phyloP scores from a whole-genome alignment of 208 protist species.

The Acanthamoeba healyi region DNA sequence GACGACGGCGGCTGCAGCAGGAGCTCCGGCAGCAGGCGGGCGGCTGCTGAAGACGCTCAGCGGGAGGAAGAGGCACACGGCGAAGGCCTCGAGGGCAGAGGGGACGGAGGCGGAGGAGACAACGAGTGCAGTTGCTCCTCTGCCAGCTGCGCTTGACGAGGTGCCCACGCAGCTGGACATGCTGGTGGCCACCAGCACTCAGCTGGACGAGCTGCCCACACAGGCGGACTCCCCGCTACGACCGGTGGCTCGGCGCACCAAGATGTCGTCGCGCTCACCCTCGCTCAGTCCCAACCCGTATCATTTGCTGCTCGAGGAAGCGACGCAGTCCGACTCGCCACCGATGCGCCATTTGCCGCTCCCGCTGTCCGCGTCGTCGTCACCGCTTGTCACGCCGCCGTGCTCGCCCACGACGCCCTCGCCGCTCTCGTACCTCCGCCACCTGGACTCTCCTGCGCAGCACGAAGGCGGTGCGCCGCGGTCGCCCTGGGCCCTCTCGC shows the following conservation, averaged over 20 bases:
- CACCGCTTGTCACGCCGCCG: not conserved
- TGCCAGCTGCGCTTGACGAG: no score
- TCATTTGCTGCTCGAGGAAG: not conserved
- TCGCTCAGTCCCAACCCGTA: slow-evolving; percentile 18
- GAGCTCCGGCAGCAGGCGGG: no score
- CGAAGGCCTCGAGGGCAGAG: no score
- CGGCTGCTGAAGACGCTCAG: no score
- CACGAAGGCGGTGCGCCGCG: not conserved
- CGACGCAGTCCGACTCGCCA: not conserved
- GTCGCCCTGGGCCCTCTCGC: not conserved
- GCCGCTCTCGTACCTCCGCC: not conserved
- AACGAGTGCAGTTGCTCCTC: no score
- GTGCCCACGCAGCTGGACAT: no score
- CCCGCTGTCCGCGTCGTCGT: not conserved
- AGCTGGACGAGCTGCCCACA: not conserved
- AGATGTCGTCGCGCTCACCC: not conserved
- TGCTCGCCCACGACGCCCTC: not conserved
- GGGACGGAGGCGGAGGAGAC: no score
- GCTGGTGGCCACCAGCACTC: not conserved
- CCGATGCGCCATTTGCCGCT: not conserved
- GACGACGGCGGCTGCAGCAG: no score
- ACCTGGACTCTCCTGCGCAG: not conserved
- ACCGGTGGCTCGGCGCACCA: not conserved
- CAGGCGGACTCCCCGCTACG: not conserved
- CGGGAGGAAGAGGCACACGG: no score